Evolutionary conservation across 108 stramenopile species (phyloP), one percentile per base, ranked within the genome.

Genomic region (Cyclotella cryptica): DNA sequence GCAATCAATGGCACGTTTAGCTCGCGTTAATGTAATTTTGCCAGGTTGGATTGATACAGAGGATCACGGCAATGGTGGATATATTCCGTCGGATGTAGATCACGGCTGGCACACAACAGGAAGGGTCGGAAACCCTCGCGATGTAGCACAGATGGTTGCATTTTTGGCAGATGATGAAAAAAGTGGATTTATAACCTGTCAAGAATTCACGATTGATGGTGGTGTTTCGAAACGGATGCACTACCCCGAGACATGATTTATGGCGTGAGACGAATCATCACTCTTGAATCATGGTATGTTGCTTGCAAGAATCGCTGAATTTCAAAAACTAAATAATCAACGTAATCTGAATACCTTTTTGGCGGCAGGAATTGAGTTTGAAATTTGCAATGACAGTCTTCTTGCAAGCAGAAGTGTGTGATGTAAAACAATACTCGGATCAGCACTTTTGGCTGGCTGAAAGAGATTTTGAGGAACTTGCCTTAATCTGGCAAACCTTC

Each of bases 31-130:
- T 62, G 72, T 73, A 1, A 63, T 73, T 73, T 49, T 51, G 30
- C 72, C 72, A 10, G 72, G 72, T 49, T 73, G 72, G 72, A 73
- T 73, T 21, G 35, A 73, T 73, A 73, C 72, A 5, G 72, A 73
- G 4, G 72, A 71, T 64, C 3, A 40, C 14, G 2, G 24, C 14
- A 22, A 47, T 6, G 21, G 44, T 30, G 54, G 55, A 6, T 73
- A 73, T 24, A 26, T 51, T 19, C 72, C 72, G 0, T 43, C 72
- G 13, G 7, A 73, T 14, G 72, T 62, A 30, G 72, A 73, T 52
- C 44, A 62, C 39, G 40, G 10, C 43, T 73, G 72, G 72, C 72
- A 73, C 49, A 43, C 72, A 30, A 60, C 30, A 24, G 72, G 72
- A 19, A 73, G 72, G 30, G 46, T 73, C 3, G 72, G 72, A 49